Percentiles rank a stretch among this genome's conserved stretches.
Conservation (phyloP, 768 basidiomycete species). For the Stropharia rugosoannulata region DNA sequence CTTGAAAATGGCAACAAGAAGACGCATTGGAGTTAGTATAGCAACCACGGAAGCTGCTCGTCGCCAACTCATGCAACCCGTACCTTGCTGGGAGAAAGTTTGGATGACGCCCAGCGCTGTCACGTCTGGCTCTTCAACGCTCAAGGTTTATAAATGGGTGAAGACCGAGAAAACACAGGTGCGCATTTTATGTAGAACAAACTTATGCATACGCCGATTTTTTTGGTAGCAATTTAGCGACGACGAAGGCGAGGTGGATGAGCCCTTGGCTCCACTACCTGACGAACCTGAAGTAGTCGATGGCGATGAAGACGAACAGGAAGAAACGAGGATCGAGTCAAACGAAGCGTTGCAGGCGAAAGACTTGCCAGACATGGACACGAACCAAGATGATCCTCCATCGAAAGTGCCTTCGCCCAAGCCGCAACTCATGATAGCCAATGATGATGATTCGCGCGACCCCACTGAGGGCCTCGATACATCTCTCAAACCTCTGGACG, state of each 20-base stretch:
- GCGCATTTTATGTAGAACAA: constrained; percentile 17
- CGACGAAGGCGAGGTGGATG: constrained; percentile 77
- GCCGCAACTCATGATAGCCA: constrained; percentile 60
- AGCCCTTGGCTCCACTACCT: constrained; percentile 78
- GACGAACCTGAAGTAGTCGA: constrained; percentile 77
- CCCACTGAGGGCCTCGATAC: constrained; percentile 33
- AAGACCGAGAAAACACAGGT: constrained; percentile 81
- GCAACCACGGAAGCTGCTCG: constrained; percentile 81
- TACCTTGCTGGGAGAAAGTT: constrained; percentile 82
- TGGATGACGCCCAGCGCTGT: constrained; percentile 64
- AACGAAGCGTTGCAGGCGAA: constrained; percentile 30
- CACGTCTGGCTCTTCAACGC: constrained; percentile 46
- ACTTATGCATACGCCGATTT: neutral
- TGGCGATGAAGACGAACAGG: constrained; percentile 74
- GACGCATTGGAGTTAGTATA: constrained; percentile 74
- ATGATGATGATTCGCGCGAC: constrained; percentile 37
- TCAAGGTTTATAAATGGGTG: constrained; percentile 77
- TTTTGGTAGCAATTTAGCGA: constrained; percentile 82
- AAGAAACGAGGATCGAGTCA: constrained; percentile 48
- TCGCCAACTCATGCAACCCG: constrained; percentile 85
- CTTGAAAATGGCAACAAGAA: constrained; percentile 62
- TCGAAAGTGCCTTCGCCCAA: constrained; percentile 67
- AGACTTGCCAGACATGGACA: constrained; percentile 28
- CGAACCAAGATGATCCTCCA: constrained; percentile 43
- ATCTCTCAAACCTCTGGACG: constrained; percentile 56